Evolutionary conservation across 495 filamentous ascomycete species (phyloP), one percentile per base, ranked within the genome.

Genomic region (Chaetomium cochliodes): DNA sequence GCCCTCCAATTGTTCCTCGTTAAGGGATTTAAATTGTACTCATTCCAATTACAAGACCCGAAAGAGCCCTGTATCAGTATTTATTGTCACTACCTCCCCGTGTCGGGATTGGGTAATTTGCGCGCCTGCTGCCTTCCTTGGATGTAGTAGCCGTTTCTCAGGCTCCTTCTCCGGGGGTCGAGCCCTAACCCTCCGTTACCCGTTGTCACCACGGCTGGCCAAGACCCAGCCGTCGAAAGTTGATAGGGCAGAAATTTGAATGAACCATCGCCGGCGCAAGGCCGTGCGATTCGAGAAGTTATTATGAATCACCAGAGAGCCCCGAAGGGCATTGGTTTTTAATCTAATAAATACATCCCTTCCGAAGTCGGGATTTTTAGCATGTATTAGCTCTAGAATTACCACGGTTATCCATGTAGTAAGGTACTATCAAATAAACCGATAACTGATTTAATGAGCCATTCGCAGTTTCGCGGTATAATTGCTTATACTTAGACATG

Each of bases 371-470:
- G 78, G 82, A 78, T 85, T 85, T 86, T 86, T 78, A 51, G 82
- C 81, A 87, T 87, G 80, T 87, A 87, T 86, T 87, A 87, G 83
- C 84, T 86, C 81, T 87, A 87, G 83, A 87, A 87, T 87, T 87
- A 87, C 84, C 80, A 87, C 82, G 80, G 85, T 82, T 87, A 87
- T 87, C 82, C 81, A 87, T 81, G 82, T 87, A 86, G 82, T 83
- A 84, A 84, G 82, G 83, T 85, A 86, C 80, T 85, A 86, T 86
- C 81, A 85, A 86, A 87, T 86, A 86, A 86, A 86, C 81, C 81
- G 78, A 87, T 86, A 86, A 86, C 81, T 87, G 80, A 86, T 86
- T 85, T 86, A 86, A 86, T 86, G 80, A 87, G 82, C 82, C 81
- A 86, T 87, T 87, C 81, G 83, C 81, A 86, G 82, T 87, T 87